phyloP scores from a whole-genome alignment of 305 asterid species.

The Ajuga reptans region DNA sequence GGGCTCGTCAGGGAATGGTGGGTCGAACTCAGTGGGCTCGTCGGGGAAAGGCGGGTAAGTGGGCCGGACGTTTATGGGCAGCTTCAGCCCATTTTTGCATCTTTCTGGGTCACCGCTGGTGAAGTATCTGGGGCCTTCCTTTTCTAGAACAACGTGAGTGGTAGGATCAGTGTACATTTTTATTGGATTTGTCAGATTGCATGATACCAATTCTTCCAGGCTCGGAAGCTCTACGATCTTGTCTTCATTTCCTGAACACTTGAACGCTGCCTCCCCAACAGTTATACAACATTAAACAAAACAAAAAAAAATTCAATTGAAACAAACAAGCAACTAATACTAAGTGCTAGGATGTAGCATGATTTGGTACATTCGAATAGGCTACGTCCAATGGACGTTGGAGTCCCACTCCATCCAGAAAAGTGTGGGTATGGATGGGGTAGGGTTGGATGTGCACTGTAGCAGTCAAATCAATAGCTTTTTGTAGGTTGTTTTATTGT shows the following conservation, averaged over 20 bases:
- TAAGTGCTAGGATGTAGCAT: too few species aligned
- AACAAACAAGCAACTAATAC: too few species aligned
- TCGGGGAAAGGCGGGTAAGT: neutral
- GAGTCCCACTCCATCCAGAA: too few species aligned
- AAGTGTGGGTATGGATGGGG: too few species aligned
- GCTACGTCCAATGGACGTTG: too few species aligned
- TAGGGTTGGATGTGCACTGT: too few species aligned
- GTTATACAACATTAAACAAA: too few species aligned
- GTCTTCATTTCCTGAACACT: constrained; percentile 34
- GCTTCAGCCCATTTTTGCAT: constrained; percentile 64
- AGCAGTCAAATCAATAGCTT: too few species aligned
- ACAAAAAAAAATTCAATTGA: too few species aligned
- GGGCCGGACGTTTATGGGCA: constrained; percentile 35
- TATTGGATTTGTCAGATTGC: constrained; percentile 64
- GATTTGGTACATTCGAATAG: too few species aligned
- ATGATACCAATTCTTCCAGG: constrained; percentile 40
- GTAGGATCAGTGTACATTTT: constrained; percentile 43
- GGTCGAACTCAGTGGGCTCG: neutral
- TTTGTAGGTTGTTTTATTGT: too few species aligned
- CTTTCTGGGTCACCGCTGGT: constrained; percentile 42
- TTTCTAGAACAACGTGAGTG: constrained; percentile 40
- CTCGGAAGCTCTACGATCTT: constrained; percentile 48
- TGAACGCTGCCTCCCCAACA: constrained; percentile 38
- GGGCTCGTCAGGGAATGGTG: neutral
- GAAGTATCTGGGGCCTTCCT: constrained; percentile 62